phyloP scores from a whole-genome alignment of 345 rosid species.

The Bretschneidera sinensis region DNA sequence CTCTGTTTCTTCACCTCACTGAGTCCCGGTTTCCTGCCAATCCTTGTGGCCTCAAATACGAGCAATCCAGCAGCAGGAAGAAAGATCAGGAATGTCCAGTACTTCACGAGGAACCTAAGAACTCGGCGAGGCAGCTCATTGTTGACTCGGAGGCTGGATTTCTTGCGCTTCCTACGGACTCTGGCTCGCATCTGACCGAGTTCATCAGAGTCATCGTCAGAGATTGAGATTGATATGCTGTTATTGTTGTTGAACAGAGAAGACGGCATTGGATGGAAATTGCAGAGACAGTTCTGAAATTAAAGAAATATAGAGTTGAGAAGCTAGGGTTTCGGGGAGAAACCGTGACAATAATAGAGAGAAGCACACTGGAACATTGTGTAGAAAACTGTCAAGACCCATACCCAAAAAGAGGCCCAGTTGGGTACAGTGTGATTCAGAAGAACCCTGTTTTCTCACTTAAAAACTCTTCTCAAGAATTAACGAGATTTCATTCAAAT shows the following conservation, averaged over 20 bases:
- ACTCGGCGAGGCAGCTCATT: constrained; percentile 41
- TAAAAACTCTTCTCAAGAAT: too few relatives aligned
- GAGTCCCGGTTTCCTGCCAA: constrained; percentile 40
- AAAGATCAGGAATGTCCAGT: constrained; percentile 58
- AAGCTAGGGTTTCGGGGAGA: too few relatives aligned
- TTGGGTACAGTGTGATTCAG: too few relatives aligned
- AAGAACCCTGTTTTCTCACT: too few relatives aligned
- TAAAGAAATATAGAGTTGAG: too few relatives aligned
- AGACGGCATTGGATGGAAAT: constrained; percentile 18
- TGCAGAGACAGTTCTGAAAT: too few relatives aligned
- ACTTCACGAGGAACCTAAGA: constrained; percentile 44
- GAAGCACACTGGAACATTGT: too few relatives aligned
- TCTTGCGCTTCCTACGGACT: constrained; percentile 70
- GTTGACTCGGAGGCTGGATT: constrained; percentile 33
- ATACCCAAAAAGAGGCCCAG: too few relatives aligned
- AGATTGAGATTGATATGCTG: constrained; percentile 52
- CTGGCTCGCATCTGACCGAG: constrained; percentile 57
- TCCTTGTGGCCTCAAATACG: constrained; percentile 56
- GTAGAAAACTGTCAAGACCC: too few relatives aligned
- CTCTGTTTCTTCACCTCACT: constrained; percentile 12
- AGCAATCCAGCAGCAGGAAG: constrained; percentile 51
- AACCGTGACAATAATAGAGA: too few relatives aligned
- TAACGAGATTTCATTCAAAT: too few relatives aligned
- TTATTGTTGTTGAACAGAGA: constrained; percentile 30
- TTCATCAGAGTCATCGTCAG: constrained; percentile 75